Conservation (phyloP, 345 rosid genomes). For the Punica granatum region DNA sequence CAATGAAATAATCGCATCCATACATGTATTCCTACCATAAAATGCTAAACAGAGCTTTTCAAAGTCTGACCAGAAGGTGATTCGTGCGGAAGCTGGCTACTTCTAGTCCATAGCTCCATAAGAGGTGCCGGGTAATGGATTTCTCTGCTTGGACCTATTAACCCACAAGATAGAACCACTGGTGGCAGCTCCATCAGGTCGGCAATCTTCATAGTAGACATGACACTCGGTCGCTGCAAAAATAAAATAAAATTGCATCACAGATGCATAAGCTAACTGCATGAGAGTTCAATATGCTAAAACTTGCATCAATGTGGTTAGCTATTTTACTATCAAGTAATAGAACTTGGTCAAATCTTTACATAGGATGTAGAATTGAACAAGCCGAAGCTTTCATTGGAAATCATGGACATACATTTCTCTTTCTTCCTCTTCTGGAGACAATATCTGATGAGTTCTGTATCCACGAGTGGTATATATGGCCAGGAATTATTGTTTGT, state of each 20-base stretch:
- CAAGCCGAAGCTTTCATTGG: background rate
- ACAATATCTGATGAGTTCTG: slow-evolving; percentile 53
- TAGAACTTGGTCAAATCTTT: too few species aligned
- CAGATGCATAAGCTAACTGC: background rate
- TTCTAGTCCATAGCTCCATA: slow-evolving; percentile 54
- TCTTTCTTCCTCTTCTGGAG: slow-evolving; percentile 45
- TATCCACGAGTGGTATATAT: slow-evolving; percentile 67
- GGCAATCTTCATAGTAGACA: slow-evolving; percentile 33
- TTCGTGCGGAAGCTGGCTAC: slow-evolving; percentile 39
- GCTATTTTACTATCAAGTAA: background rate
- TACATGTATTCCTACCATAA: background rate
- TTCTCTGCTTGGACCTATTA: slow-evolving; percentile 21
- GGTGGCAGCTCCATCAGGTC: slow-evolving; percentile 69
- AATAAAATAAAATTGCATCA: slow-evolving; percentile 7
- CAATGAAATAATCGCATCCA: background rate
- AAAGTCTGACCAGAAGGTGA: slow-evolving; percentile 49
- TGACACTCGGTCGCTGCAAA: slow-evolving; percentile 30
- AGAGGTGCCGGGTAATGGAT: slow-evolving; percentile 59
- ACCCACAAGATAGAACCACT: slow-evolving; percentile 37
- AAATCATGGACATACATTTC: slow-evolving; percentile 36
- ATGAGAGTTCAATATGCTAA: background rate
- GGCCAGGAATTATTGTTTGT: slow-evolving; percentile 58
- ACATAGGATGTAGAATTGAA: background rate
- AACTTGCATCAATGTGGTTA: background rate
- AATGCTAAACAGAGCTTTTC: slow-evolving; percentile 11